A percentile compares a stretch with the other conserved stretches of the same genome.
phyloP scores from a whole-genome alignment of 2,329 filamentous ascomycete genomes.

The Fusarium subtropicale region DNA sequence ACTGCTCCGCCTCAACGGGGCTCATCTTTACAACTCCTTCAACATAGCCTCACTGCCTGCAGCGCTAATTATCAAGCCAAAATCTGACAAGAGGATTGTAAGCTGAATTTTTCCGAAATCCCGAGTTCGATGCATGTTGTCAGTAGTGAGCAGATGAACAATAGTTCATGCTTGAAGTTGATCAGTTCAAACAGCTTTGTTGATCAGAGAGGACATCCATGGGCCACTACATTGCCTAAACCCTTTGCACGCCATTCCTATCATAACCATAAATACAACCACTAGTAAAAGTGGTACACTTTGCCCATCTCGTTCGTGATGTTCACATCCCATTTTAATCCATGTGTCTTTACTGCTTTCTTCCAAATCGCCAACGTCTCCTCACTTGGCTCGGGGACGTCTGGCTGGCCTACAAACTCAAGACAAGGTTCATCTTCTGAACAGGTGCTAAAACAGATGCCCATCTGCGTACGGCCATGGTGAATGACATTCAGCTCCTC shows the following conservation, averaged over 20 bases:
- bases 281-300: conserved; percentile 9
- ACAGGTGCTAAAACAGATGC: neutral
- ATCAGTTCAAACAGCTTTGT: rapidly evolving
- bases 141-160: neutral
- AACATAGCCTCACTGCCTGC: neutral
- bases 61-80: neutral
- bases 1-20: conserved; percentile 2
- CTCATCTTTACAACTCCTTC: neutral
- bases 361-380: neutral
- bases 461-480: neutral
- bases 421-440: neutral
- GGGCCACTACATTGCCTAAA: no score
- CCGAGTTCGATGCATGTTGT: rapidly evolving
- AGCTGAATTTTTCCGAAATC: no score
- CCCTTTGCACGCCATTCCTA: neutral
- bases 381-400: conserved; percentile 1
- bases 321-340: neutral
- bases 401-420: conserved; percentile 4
- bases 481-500: neutral
- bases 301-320: neutral
- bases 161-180: neutral
- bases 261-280: neutral
- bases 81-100: neutral
- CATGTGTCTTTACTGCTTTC: neutral
- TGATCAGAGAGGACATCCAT: neutral